A percentile compares a stretch with the other conserved stretches of the same genome.
These are phyloP conservation scores for Pyrrhoderma noxium DNA, from an alignment of 1,284 basidiomycete species.

Conservation along the genomic window DNA sequence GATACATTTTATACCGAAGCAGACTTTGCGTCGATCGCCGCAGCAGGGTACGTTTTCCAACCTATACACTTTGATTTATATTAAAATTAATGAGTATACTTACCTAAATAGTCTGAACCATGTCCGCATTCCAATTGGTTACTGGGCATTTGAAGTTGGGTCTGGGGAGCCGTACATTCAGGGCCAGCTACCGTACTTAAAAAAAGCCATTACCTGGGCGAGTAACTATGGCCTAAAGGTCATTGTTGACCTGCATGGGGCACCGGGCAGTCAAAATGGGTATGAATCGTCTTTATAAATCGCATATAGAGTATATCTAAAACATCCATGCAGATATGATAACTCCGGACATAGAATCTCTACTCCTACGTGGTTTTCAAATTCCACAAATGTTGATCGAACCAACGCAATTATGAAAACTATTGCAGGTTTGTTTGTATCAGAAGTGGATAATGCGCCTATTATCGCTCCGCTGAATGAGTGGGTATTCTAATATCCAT, in stretches of 20 bases:
- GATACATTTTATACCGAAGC: conserved; percentile 73
- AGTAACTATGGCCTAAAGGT: conserved; percentile 69
- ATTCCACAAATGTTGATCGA: conserved; percentile 59
- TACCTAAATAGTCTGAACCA: conserved; percentile 79
- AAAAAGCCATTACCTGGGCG: conserved; percentile 76
- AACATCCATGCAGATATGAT: conserved; percentile 50
- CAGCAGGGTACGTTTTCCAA: conserved; percentile 49
- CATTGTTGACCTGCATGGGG: conserved; percentile 78
- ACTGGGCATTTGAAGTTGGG: conserved; percentile 85
- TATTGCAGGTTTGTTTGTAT: conserved; percentile 54
- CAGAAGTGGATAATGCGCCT: conserved; percentile 51
- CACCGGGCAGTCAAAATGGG: conserved; percentile 83
- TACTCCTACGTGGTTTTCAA: conserved; percentile 64
- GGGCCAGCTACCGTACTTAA: conserved; percentile 73
- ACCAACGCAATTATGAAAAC: conserved; percentile 63
- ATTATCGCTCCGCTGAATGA: conserved; percentile 74
- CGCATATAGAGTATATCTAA: not conserved
- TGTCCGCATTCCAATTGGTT: conserved; percentile 83
- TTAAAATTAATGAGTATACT: too few relatives aligned
- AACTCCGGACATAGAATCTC: conserved; percentile 72
- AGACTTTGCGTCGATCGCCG: conserved; percentile 68
- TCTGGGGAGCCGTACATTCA: conserved; percentile 79
- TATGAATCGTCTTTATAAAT: conserved; percentile 25
- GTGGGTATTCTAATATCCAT: conserved; percentile 34
- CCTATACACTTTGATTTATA: conserved; percentile 18